Percentiles rank a stretch among this genome's conserved stretches.
Evolutionary conservation across 148 eudicot species (phyloP).

Genomic region (Rhododendron molle): DNA sequence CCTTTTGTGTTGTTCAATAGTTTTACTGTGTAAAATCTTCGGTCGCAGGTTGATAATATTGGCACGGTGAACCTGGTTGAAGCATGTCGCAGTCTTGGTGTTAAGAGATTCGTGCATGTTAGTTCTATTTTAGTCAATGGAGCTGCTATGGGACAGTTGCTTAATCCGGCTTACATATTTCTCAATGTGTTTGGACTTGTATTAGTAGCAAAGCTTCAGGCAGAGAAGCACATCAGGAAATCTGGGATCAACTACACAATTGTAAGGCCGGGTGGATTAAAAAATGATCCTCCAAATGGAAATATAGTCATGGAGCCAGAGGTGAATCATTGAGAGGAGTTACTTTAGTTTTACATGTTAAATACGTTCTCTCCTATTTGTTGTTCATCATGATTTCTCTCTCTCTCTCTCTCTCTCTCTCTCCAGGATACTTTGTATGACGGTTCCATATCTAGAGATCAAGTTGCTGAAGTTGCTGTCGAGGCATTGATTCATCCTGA

Average conservation of each 20-base stretch:
- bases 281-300: conserved; percentile 86
- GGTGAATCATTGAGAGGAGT: conserved; percentile 28
- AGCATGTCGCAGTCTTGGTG: conserved; percentile 77
- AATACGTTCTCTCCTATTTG: not conserved
- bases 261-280: conserved; percentile 89
- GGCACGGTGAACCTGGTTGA: conserved; percentile 93
- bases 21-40: not conserved
- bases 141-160: conserved; percentile 94
- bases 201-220: conserved; percentile 89
- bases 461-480: conserved; percentile 90
- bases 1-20: not conserved
- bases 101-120: conserved; percentile 65
- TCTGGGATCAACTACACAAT: conserved; percentile 92
- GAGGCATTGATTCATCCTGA: conserved; percentile 74
- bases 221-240: conserved; percentile 69
- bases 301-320: conserved; percentile 88
- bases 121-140: conserved; percentile 94
- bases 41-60: conserved; percentile 72
- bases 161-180: conserved; percentile 85
- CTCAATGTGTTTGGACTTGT: conserved; percentile 83
- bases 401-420: not conserved
- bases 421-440: conserved; percentile 70
- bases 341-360: not conserved
- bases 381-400: not conserved
- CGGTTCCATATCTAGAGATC: conserved; percentile 89